These are phyloP conservation scores for Kodamaea derodonti DNA, from an alignment of 1,139 yeast genomes.

Conservation along the genomic window DNA sequence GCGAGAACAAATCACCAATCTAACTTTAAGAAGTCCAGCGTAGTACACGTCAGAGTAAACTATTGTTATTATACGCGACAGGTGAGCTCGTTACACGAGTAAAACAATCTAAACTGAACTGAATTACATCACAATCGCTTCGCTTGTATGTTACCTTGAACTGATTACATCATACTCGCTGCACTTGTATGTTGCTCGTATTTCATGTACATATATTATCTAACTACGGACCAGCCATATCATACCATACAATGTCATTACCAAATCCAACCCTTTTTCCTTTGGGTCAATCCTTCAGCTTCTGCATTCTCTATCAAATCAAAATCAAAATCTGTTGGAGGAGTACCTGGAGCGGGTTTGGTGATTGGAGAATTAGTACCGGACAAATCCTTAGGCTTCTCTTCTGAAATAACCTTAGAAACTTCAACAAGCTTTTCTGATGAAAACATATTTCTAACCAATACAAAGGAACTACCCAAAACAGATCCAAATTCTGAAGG, in stretches of 20 bases:
- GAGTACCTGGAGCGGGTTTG: background rate
- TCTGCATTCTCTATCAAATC: constrained; percentile 37
- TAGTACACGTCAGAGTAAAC: too few relatives aligned
- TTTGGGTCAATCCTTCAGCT: constrained; percentile 5
- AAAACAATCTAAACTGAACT: too few relatives aligned
- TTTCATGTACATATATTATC: background rate
- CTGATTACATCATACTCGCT: too few relatives aligned
- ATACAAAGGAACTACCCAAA: constrained; percentile 15
- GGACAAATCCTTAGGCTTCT: constrained; percentile 1
- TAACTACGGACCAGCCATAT: background rate
- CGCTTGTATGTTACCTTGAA: too few relatives aligned
- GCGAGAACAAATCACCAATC: too few relatives aligned
- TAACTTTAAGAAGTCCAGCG: too few relatives aligned
- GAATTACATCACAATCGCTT: too few relatives aligned
- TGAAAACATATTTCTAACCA: constrained; percentile 11
- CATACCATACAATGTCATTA: too few relatives aligned
- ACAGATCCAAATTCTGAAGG: constrained; percentile 3
- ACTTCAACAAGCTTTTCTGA: background rate
- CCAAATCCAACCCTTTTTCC: constrained; percentile 32
- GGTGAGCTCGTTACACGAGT: too few relatives aligned
- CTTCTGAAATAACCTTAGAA: constrained; percentile 1
- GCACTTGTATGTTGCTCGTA: too few relatives aligned
- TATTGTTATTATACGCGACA: too few relatives aligned
- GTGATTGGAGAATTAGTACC: background rate
- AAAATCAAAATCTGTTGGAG: constrained; percentile 25